Evolutionary conservation across 768 basidiomycete species (phyloP).

Genomic region (Amanita polypyramis): DNA sequence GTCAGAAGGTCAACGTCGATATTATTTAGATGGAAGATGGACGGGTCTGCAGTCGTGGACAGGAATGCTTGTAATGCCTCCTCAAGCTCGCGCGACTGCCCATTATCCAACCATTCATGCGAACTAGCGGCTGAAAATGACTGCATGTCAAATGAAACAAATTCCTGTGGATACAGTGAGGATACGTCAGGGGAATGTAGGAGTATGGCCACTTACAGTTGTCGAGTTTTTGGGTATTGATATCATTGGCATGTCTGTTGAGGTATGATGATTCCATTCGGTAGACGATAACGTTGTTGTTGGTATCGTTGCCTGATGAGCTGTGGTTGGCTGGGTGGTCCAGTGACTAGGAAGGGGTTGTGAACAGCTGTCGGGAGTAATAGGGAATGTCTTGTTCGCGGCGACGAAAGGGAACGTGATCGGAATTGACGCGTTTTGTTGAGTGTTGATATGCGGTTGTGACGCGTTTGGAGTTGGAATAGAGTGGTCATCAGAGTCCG

Average conservation of each 20-base stretch:
- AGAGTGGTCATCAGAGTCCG: constrained; percentile 1
- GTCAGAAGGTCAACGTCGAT: constrained; percentile 21
- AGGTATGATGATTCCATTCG: constrained; percentile 2
- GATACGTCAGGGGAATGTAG: background rate
- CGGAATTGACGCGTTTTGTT: constrained; percentile 5
- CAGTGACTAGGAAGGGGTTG: background rate
- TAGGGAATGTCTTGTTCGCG: background rate
- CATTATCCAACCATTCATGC: constrained; percentile 8
- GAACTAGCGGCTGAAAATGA: constrained; percentile 7
- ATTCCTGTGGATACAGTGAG: constrained; percentile 9
- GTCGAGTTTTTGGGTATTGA: background rate
- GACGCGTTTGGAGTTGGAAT: constrained; percentile 8
- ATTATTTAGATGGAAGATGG: constrained; percentile 24
- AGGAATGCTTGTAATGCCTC: constrained; percentile 21
- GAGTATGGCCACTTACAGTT: background rate
- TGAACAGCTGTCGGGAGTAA: background rate
- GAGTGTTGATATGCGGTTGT: constrained; percentile 5
- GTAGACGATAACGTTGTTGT: background rate
- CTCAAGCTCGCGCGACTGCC: constrained; percentile 8
- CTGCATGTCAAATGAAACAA: constrained; percentile 15
- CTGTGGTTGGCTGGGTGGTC: background rate
- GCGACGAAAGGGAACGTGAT: constrained; percentile 4
- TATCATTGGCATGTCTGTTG: background rate
- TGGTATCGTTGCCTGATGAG: background rate
- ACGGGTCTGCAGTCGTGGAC: constrained; percentile 20